phyloP scores from a whole-genome alignment of 2,329 filamentous ascomycete genomes.

The Phoma sp. region DNA sequence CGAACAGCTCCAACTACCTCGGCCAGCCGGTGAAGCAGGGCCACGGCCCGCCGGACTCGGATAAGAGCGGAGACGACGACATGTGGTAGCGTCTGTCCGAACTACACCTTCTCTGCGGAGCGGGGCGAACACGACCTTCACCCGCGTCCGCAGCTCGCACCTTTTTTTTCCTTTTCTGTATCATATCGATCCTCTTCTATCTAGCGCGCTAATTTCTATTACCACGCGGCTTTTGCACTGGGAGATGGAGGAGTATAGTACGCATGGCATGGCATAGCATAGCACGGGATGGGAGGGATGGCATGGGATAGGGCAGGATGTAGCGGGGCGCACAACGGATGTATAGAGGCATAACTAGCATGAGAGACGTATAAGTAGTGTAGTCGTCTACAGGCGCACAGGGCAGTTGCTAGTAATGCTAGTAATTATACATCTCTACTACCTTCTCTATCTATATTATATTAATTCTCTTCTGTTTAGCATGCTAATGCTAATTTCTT shows the following conservation, averaged over 20 bases:
- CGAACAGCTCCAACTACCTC: slow-evolving; percentile 46
- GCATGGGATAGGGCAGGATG: too few relatives aligned
- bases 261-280: background rate
- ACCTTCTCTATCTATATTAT: too few relatives aligned
- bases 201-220: slow-evolving; percentile 15
- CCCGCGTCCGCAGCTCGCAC: slow-evolving; percentile 3
- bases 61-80: slow-evolving; percentile 43
- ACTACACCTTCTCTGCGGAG: slow-evolving; percentile 6
- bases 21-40: slow-evolving; percentile 36
- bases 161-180: slow-evolving; percentile 1
- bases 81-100: slow-evolving; percentile 42
- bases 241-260: slow-evolving; percentile 7
- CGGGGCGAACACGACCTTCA: slow-evolving; percentile 5
- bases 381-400: too few relatives aligned
- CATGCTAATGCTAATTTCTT: too few relatives aligned
- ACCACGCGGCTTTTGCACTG: slow-evolving; percentile 1
- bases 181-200: slow-evolving; percentile 8
- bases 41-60: slow-evolving; percentile 38
- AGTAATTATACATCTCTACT: too few relatives aligned
- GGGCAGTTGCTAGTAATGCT: too few relatives aligned
- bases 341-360: too few relatives aligned
- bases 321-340: too few relatives aligned
- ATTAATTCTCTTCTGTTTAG: too few relatives aligned
- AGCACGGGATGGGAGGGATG: too few relatives aligned
- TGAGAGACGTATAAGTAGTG: too few relatives aligned